Percentiles rank a stretch among this genome's conserved stretches.
phyloP scores from a whole-genome alignment of 805 yeast species.

The Zygosaccharomyces bisporus region DNA sequence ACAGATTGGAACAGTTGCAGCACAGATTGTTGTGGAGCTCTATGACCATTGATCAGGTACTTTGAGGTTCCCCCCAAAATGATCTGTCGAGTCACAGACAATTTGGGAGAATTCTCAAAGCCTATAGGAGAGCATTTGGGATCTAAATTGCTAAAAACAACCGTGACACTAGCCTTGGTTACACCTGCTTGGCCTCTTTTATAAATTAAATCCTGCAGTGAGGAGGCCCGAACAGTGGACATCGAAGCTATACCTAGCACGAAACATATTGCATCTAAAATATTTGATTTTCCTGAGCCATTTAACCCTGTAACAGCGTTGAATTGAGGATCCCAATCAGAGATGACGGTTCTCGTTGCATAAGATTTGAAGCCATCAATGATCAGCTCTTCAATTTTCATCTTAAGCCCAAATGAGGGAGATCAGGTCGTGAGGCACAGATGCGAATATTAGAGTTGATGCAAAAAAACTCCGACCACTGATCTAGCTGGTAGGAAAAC shows the following conservation, averaged over 20 bases:
- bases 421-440: not conserved
- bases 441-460: no score
- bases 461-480: no score
- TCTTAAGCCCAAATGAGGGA: slow-evolving; percentile 25
- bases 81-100: slow-evolving; percentile 88
- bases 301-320: slow-evolving; percentile 97
- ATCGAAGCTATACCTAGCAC: slow-evolving; percentile 95
- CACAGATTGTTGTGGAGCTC: slow-evolving; percentile 93
- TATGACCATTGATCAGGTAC: slow-evolving; percentile 90
- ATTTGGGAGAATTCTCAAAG: slow-evolving; percentile 68
- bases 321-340: slow-evolving; percentile 94
- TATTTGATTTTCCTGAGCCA: slow-evolving; percentile 97
- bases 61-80: slow-evolving; percentile 89
- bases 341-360: slow-evolving; percentile 91
- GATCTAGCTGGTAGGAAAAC: no score
- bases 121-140: slow-evolving; percentile 78
- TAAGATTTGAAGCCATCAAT: slow-evolving; percentile 97
- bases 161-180: slow-evolving; percentile 93
- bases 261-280: slow-evolving; percentile 94
- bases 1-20: slow-evolving; percentile 88
- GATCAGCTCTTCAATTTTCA: slow-evolving; percentile 94
- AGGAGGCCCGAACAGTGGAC: slow-evolving; percentile 92
- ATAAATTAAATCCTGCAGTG: slow-evolving; percentile 88
- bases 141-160: slow-evolving; percentile 87
- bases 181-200: slow-evolving; percentile 98